Base-by-base conservation (phyloP, 768 basidiomycete genomes). In the Aureoboletus auriporus region DNA sequence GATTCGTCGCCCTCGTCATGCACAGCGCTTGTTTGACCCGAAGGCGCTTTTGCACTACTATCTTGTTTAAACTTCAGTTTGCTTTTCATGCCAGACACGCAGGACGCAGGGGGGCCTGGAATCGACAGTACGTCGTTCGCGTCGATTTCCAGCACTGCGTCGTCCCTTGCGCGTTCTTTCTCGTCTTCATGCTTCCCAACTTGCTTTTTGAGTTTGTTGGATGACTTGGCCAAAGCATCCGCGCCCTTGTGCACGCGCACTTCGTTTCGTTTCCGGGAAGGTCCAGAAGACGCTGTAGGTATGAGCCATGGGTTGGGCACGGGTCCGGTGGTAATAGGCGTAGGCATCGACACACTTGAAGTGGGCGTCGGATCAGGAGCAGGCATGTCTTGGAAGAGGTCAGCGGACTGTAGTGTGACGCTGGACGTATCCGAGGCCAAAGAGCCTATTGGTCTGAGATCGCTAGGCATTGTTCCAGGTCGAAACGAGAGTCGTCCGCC, bases 291-390 rank as follows among this genome's bases (percentile, higher is more conserved):
- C 1, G 71, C 42, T 7, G 48, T 56, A 9, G 69, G 69, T 1
- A 69, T 67, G 14, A 96, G 83, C 93, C 95, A 97, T 9, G 94
- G 94, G 64, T 98, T 98, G 49, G 64, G 42, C 27, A 65, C 60
- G 31, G 50, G 34, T 3, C 40, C 34, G 6, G 52, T 9, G 9
- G 49, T 41, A 4, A 52, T 41, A 4, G 66, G 53, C 28, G 53
- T 44, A 6, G 57, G 52, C 31, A 62, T 52, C 44, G 56, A 46
- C 8, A 38, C 46, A 38, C 48, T 64, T 27, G 56, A 39, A 23
- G 56, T 31, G 2, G 50, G 31, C 2, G 47, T 48, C 17, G 9
- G 28, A 37, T 53, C 53, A 8, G 41, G 51, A 48, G 8, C 43
- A 31, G 47, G 56, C 43, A 43, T 54, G 4, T 69, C 74, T 13